phyloP scores from a whole-genome alignment of 805 yeast genomes.

The Cyberlindnera veronae region DNA sequence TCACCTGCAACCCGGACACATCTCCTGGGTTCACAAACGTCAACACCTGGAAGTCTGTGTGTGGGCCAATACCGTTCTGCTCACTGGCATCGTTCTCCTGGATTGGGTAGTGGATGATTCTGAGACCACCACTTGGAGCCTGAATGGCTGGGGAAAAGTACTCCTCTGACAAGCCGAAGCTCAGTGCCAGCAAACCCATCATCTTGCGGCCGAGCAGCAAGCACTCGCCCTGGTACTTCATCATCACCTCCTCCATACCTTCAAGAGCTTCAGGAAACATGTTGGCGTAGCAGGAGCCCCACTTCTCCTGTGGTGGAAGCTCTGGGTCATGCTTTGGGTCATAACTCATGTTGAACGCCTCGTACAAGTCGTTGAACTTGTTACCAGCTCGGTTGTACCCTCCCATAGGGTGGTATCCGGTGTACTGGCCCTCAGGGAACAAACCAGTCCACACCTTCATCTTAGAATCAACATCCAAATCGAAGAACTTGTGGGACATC shows the following conservation, averaged over 20 bases:
- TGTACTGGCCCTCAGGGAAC: slow-evolving; percentile 22
- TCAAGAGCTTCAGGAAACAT: slow-evolving; percentile 29
- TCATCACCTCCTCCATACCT: slow-evolving; percentile 23
- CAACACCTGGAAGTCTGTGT: slow-evolving; percentile 36
- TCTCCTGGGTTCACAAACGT: slow-evolving; percentile 36
- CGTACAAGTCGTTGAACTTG: slow-evolving; percentile 29
- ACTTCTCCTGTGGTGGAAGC: slow-evolving; percentile 17
- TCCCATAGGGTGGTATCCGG: slow-evolving; percentile 25
- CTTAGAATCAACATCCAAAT: slow-evolving; percentile 24
- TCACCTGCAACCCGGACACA: slow-evolving; percentile 38
- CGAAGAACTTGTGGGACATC: slow-evolving; percentile 28
- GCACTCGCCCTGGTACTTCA: slow-evolving; percentile 24
- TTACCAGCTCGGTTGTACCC: slow-evolving; percentile 20
- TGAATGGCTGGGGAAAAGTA: slow-evolving; percentile 26
- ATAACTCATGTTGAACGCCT: slow-evolving; percentile 33
- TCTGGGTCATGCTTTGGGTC: slow-evolving; percentile 23
- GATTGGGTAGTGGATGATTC: slow-evolving; percentile 35
- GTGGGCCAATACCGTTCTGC: slow-evolving; percentile 37
- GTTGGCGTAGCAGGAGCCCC: slow-evolving; percentile 25
- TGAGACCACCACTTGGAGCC: slow-evolving; percentile 28
- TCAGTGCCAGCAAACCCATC: slow-evolving; percentile 29
- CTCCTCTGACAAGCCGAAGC: slow-evolving; percentile 28
- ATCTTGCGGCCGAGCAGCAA: slow-evolving; percentile 26
- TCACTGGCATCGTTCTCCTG: slow-evolving; percentile 27
- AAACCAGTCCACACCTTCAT: slow-evolving; percentile 27